These are phyloP conservation scores for Pseudisothecium myosuroides DNA, from an alignment of 225 moss, liverwort and hornwort genomes.

Conservation along the genomic window DNA sequence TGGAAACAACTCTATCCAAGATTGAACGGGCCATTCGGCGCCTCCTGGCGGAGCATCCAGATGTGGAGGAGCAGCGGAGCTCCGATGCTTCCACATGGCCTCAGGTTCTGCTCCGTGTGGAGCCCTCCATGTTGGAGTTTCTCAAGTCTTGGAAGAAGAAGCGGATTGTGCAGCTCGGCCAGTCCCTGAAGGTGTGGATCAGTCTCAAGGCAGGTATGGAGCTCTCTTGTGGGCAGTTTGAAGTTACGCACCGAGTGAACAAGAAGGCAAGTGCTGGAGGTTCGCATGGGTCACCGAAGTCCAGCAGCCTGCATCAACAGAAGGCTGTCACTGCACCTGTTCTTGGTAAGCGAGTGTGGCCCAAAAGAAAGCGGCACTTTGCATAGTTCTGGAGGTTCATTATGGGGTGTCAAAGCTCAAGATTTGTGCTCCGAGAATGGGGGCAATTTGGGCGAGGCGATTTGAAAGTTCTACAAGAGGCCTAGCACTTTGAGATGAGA, in stretches of 20 bases:
- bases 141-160: slow-evolving; percentile 57
- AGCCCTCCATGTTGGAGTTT: slow-evolving; percentile 39
- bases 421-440: neutral
- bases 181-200: slow-evolving; percentile 40
- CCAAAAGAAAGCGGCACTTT: slow-evolving; percentile 29
- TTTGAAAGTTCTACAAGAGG: neutral
- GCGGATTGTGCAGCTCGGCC: slow-evolving; percentile 43
- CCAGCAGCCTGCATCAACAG: slow-evolving; percentile 12
- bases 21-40: slow-evolving; percentile 81
- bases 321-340: slow-evolving; percentile 19
- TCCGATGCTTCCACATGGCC: slow-evolving; percentile 67
- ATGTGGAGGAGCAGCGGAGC: slow-evolving; percentile 8
- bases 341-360: slow-evolving; percentile 44
- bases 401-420: neutral
- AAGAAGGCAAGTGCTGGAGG: neutral
- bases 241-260: slow-evolving; percentile 4
- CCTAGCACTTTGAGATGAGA: neutral
- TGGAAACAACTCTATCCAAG: slow-evolving; percentile 80
- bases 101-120: slow-evolving; percentile 47
- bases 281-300: neutral
- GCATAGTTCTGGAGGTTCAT: neutral
- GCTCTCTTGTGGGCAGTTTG: slow-evolving; percentile 35
- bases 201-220: slow-evolving; percentile 33
- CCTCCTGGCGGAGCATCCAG: slow-evolving; percentile 41
- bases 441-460: neutral